Evolutionary conservation across 2,329 filamentous ascomycete species (phyloP).

Genomic region (Neoascochyta sp.): DNA sequence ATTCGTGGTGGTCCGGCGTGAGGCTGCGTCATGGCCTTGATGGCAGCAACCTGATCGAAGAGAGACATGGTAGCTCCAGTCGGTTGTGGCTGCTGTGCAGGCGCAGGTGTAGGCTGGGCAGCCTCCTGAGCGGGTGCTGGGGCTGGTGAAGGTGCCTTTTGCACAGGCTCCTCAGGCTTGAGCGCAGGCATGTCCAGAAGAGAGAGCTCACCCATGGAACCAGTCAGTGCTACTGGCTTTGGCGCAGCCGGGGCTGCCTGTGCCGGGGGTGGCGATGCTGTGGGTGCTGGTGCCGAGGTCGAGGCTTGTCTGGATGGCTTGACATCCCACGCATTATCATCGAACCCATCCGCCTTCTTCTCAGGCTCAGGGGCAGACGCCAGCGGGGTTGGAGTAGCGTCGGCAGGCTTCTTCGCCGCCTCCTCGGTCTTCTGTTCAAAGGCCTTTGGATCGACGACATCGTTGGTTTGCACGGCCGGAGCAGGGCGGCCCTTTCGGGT

Average conservation of each 20-base stretch:
- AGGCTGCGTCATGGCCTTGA: slow-evolving; percentile 38
- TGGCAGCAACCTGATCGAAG: slow-evolving; percentile 37
- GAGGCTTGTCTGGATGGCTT: slow-evolving; percentile 68
- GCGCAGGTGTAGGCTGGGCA: slow-evolving; percentile 39
- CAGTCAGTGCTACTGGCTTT: slow-evolving; percentile 48
- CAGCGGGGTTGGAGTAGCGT: slow-evolving; percentile 50
- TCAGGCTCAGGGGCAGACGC: slow-evolving; percentile 47
- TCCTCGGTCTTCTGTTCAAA: slow-evolving; percentile 62
- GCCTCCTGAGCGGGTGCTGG: slow-evolving; percentile 40
- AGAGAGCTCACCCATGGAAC: slow-evolving; percentile 67
- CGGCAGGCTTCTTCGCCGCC: slow-evolving; percentile 43
- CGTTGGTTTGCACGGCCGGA: slow-evolving; percentile 78
- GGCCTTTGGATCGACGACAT: slow-evolving; percentile 81
- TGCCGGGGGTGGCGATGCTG: slow-evolving; percentile 41
- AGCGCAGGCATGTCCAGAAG: slow-evolving; percentile 52
- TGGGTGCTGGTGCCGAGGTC: slow-evolving; percentile 38
- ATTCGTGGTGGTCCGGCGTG: slow-evolving; percentile 53
- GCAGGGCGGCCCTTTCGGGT: slow-evolving; percentile 87
- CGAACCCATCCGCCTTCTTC: slow-evolving; percentile 65
- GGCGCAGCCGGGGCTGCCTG: slow-evolving; percentile 45
- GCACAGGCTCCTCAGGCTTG: slow-evolving; percentile 37
- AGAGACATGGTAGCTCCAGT: slow-evolving; percentile 45
- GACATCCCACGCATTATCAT: slow-evolving; percentile 96
- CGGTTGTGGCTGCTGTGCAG: slow-evolving; percentile 32
- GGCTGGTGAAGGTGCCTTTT: slow-evolving; percentile 41